Evolutionary conservation across 2,329 filamentous ascomycete species (phyloP), one percentile per base, ranked within the genome.

Genomic region (Fonsecaea nubica): DNA sequence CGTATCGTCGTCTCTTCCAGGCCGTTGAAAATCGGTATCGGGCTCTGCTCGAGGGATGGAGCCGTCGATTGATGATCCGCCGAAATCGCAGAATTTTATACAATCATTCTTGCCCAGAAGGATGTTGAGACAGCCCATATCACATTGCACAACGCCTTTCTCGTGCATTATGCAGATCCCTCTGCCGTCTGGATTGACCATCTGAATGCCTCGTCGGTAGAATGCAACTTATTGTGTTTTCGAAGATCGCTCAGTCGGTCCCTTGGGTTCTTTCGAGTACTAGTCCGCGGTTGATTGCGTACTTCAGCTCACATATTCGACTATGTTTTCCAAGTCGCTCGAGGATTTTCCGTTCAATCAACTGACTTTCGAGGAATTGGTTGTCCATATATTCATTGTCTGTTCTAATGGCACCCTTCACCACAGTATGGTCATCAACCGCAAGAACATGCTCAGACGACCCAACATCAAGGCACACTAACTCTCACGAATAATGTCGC

Each of bases 71-170:
- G 55, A 58, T 12, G 55, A 58, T 13, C 55, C 55, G 0, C 32
- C 55, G 13, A 58, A 58, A 36, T 58, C 35, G 55, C 55, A 58
- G 55, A 45, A 58, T n/a, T 58, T 58, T 1, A 58, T 5, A 52
- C 18, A n/a, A 12, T 58, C 35, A 52, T 53, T 30, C 15, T 30
- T 35, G 13, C 53, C 33, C 21, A 61, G 25, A 53, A 61, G 33
- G 30, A 53, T 18, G n/a, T 61, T 52, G 15, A 33, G 25, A 42
- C 55, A 58, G 33, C 10, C 2, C 1, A 58, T 21, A 30, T 58
- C 55, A 13, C 10, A 32, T 42, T 58, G 36, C 10, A 58, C 21
- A 38, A 58, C 35, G 8, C 55, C 55, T 36, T 58, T 58, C 18
- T 58, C 32, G 4, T 58, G 55, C n/a, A 58, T 38, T 58, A 58